Base-by-base conservation (phyloP, 495 filamentous ascomycete species). In the Massariosphaeria phaeospora region DNA sequence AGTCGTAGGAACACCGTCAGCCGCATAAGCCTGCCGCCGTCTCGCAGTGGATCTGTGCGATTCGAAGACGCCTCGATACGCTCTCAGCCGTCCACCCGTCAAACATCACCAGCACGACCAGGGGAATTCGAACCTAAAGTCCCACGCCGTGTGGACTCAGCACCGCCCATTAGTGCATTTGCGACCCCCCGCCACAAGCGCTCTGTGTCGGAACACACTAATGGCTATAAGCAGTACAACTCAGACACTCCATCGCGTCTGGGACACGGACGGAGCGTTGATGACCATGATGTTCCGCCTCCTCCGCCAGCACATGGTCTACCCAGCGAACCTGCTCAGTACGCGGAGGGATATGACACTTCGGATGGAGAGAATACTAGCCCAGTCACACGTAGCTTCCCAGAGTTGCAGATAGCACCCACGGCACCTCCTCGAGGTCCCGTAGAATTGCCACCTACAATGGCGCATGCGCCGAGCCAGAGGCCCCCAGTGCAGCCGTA, bases 381-480 rank as follows among this genome's bases (percentile, higher is more conserved):
- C 29, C 60, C 61, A 12, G 62, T 62, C 15, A 26, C 43, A 12
- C 59, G 45, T 0, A 21, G 35, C 34, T 42, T 59, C 4, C 61
- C 61, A 45, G 45, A 65, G n/a, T 9, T 65, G 11, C 51, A 43
- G n/a, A 29, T 50, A 1, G 39, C 52, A 0, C 42, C 57, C 25
- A 31, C 44, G 18, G 40, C 42, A 57, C 75, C 79, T 25, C 82
- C 84, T 9, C 86, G 84, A 6, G 81, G 84, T 55, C 86, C 86
- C 7, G 88, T 95, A 18, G 76, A 75, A 10, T 72, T 75, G 13
- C 91, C 91, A 0, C 90, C 90, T 4, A 80, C 78, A 20, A 91
- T 96, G 63, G 72, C 79, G 11, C 87, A 90, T 67, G 76, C 75
- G 6, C 80, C 85, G 27, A 79, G 83, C 26, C 78, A 82, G 42